Evolutionary conservation across 2,329 filamentous ascomycete species (phyloP).

Genomic region (Monilinia fructigena): DNA sequence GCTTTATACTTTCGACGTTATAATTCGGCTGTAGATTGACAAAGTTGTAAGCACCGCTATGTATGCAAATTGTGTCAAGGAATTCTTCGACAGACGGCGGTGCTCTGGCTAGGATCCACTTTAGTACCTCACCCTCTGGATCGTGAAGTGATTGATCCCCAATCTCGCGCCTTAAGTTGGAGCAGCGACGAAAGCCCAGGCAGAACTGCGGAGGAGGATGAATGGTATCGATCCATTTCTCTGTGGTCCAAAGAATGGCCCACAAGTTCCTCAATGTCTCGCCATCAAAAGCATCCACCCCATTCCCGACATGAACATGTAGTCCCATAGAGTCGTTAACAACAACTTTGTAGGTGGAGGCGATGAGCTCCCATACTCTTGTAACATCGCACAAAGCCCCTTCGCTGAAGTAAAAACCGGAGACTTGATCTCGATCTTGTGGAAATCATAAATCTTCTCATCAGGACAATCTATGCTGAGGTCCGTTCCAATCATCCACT

Average conservation of each 20-base stretch:
- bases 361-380: constrained; percentile 22
- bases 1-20: constrained; percentile 8
- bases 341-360: constrained; percentile 28
- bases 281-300: constrained; percentile 31
- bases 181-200: background rate
- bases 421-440: constrained; percentile 13
- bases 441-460: constrained; percentile 8
- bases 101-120: background rate
- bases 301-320: constrained; percentile 41
- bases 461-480: background rate
- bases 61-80: background rate
- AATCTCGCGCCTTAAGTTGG: background rate
- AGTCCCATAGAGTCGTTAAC: constrained; percentile 34
- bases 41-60: constrained; percentile 15
- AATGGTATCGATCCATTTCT: constrained; percentile 35
- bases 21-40: background rate
- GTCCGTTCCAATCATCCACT: constrained; percentile 16
- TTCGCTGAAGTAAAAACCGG: constrained; percentile 14
- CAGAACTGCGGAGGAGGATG: constrained; percentile 29
- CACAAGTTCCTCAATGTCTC: constrained; percentile 37
- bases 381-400: constrained; percentile 1
- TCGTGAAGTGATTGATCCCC: background rate
- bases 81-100: background rate
- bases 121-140: background rate
- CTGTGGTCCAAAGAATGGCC: constrained; percentile 35